Conservation (phyloP, 306 rosid genomes). For the Vicia faba region DNA sequence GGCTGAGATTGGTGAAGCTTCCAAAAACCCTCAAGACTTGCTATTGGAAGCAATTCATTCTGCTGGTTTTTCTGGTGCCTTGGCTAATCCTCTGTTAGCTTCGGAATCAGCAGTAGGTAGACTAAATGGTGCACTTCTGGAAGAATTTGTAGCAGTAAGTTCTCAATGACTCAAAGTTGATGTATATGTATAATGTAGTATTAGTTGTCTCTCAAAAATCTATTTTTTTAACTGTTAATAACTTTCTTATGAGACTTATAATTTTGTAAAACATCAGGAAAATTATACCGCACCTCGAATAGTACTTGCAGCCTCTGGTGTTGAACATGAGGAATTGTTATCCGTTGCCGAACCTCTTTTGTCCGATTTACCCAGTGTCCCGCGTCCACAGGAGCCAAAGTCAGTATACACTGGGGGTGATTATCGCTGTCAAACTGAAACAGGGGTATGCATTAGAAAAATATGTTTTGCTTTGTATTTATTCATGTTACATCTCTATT, state of each 20-base stretch:
- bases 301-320: conserved; percentile 91
- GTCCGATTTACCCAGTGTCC: conserved; percentile 73
- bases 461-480: conserved; percentile 22
- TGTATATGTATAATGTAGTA: conserved; percentile 15
- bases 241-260: conserved; percentile 27
- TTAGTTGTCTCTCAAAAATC: conserved; percentile 8
- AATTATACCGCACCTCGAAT: conserved; percentile 82
- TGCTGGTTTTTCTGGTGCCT: conserved; percentile 86
- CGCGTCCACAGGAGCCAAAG: conserved; percentile 61
- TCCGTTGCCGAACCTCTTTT: conserved; percentile 87
- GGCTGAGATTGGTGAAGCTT: conserved; percentile 73
- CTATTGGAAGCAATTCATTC: conserved; percentile 87
- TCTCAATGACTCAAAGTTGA: conserved; percentile 4
- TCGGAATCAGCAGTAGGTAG: conserved; percentile 64
- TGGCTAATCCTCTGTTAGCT: conserved; percentile 86
- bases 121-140: conserved; percentile 64
- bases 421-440: conserved; percentile 76
- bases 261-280: conserved; percentile 59
- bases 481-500: conserved; percentile 4
- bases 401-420: conserved; percentile 90
- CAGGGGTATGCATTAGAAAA: conserved; percentile 65
- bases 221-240: conserved; percentile 1
- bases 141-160: conserved; percentile 92
- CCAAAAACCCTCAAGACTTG: conserved; percentile 78
- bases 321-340: conserved; percentile 83